Evolutionary conservation across 176 grass and related monocot genomes (phyloP).

Genomic region (Ananas comosus): DNA sequence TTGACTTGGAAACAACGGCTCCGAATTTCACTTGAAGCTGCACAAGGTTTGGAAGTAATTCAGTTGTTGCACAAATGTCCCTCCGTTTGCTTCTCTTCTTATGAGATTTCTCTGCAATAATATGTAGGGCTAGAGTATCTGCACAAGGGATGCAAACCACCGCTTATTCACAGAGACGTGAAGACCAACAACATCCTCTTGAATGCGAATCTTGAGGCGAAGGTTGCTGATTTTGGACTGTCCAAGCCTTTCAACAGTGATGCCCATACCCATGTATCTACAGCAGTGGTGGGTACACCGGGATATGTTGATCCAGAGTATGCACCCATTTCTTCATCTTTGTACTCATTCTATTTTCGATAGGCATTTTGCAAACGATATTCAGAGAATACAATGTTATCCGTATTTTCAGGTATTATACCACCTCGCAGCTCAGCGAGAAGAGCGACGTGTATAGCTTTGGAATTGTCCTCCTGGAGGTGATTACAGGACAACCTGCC

Average conservation of each 20-base stretch:
- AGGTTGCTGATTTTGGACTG: constrained; percentile 21
- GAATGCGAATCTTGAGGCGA: constrained; percentile 9
- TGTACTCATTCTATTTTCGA: background rate
- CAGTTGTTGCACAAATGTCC: background rate
- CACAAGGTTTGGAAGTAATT: constrained; percentile 14
- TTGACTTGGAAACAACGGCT: constrained; percentile 16
- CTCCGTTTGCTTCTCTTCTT: background rate
- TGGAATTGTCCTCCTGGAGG: constrained; percentile 34
- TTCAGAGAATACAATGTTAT: background rate
- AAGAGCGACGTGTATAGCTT: constrained; percentile 28
- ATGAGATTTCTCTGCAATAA: background rate
- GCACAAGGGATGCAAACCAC: constrained; percentile 7
- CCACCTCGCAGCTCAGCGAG: background rate
- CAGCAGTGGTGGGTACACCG: constrained; percentile 8
- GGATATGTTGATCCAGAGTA: constrained; percentile 19
- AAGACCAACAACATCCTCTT: constrained; percentile 16
- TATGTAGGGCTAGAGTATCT: constrained; percentile 10
- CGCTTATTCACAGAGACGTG: constrained; percentile 20
- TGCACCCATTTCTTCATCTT: background rate
- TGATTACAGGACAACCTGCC: constrained; percentile 26
- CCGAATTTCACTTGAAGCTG: constrained; percentile 16
- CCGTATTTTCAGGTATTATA: background rate
- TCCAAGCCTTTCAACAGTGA: constrained; percentile 13
- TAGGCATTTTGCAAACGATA: background rate
- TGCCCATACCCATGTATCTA: background rate